These are phyloP conservation scores for Linaria vulgaris DNA, from an alignment of 257 asterid species.

Conservation along the genomic window DNA sequence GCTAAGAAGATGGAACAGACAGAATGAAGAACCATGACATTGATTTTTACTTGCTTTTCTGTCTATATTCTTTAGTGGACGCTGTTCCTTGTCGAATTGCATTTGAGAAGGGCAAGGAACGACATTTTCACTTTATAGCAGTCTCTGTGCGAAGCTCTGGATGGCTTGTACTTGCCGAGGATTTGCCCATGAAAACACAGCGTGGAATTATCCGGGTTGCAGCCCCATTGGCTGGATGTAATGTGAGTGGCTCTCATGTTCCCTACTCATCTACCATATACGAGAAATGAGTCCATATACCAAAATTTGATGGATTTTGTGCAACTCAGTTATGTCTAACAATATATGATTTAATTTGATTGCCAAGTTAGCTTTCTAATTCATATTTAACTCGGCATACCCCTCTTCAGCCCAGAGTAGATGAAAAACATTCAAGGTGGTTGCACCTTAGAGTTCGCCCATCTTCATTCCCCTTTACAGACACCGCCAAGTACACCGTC, in stretches of 20 bases:
- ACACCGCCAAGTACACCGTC: slow-evolving; percentile 39
- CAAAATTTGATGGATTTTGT: neutral
- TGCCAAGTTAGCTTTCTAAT: neutral
- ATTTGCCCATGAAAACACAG: slow-evolving; percentile 47
- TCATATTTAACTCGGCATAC: slow-evolving; percentile 10
- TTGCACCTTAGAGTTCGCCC: slow-evolving; percentile 95
- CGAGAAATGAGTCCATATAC: too few relatives aligned
- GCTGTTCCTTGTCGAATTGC: slow-evolving; percentile 93
- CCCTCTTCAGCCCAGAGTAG: slow-evolving; percentile 74
- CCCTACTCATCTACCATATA: too few relatives aligned
- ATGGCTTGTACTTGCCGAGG: slow-evolving; percentile 91
- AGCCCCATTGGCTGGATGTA: slow-evolving; percentile 94
- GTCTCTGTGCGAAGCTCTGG: slow-evolving; percentile 73
- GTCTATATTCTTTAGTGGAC: slow-evolving; percentile 51
- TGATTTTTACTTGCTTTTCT: slow-evolving; percentile 27
- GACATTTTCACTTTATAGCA: slow-evolving; percentile 72
- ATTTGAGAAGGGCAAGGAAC: slow-evolving; percentile 96
- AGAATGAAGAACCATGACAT: slow-evolving; percentile 8
- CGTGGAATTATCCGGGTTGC: slow-evolving; percentile 75
- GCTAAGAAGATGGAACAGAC: slow-evolving; percentile 8
- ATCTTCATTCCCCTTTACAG: slow-evolving; percentile 59
- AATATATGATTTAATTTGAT: slow-evolving; percentile 1
- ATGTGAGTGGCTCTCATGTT: slow-evolving; percentile 49
- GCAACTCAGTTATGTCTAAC: neutral
- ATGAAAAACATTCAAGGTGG: slow-evolving; percentile 83